Evolutionary conservation across 805 yeast genomes (phyloP).

Genomic region (Zygosaccharomyces gambellarensis): DNA sequence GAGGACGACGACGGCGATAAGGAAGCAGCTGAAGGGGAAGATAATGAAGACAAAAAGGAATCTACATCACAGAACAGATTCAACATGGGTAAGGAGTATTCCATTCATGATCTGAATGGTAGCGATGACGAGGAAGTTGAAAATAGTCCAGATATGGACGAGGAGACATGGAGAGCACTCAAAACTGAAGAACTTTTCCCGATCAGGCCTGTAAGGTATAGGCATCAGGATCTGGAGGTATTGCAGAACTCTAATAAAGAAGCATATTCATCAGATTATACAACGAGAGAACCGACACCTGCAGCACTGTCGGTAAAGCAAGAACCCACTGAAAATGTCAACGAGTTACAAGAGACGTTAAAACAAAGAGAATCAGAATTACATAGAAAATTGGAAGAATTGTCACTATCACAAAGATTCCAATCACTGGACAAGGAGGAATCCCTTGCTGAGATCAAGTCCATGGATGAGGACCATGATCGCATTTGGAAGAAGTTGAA

Average conservation of each 20-base stretch:
- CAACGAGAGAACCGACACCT: slow-evolving; percentile 31
- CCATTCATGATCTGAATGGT: slow-evolving; percentile 36
- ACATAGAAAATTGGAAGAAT: slow-evolving; percentile 28
- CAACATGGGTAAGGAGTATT: slow-evolving; percentile 60
- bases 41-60: slow-evolving; percentile 30
- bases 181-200: slow-evolving; percentile 49
- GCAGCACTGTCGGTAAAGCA: slow-evolving; percentile 7
- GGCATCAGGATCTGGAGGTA: slow-evolving; percentile 38
- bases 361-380: slow-evolving; percentile 25
- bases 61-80: slow-evolving; percentile 38
- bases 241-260: slow-evolving; percentile 33
- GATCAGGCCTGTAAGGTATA: slow-evolving; percentile 58
- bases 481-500: slow-evolving; percentile 32
- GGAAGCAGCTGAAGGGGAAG: slow-evolving; percentile 26
- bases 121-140: slow-evolving; percentile 20
- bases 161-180: slow-evolving; percentile 25
- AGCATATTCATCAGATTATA: slow-evolving; percentile 19
- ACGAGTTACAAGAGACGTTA: slow-evolving; percentile 16
- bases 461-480: slow-evolving; percentile 38
- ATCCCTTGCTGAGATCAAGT: slow-evolving; percentile 35
- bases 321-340: slow-evolving; percentile 7
- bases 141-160: slow-evolving; percentile 24
- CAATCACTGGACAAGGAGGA: slow-evolving; percentile 33
- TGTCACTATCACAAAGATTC: slow-evolving; percentile 28
- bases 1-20: slow-evolving; percentile 30